A percentile compares a stretch with the other conserved stretches of the same genome.
phyloP scores from a whole-genome alignment of 495 filamentous ascomycete genomes.

The Trichoderma reesei region DNA sequence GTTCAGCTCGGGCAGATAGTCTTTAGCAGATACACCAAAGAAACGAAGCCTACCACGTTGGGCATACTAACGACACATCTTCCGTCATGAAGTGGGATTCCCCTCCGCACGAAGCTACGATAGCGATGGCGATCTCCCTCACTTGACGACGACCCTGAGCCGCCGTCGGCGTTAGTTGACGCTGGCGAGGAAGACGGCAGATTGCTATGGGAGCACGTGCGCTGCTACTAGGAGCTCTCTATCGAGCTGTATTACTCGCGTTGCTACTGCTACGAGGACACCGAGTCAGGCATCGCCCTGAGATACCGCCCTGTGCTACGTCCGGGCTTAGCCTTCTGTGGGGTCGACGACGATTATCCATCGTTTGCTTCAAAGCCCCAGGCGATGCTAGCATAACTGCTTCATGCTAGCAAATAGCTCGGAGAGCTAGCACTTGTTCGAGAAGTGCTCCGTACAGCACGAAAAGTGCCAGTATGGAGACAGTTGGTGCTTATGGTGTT shows the following conservation, averaged over 20 bases:
- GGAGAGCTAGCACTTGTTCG: not conserved
- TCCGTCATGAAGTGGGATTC: not conserved
- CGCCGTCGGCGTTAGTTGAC: not conserved
- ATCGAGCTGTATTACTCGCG: constrained; percentile 1
- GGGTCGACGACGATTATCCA: not conserved
- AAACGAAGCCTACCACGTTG: not conserved
- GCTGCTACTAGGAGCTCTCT: not conserved
- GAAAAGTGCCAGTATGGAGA: not conserved
- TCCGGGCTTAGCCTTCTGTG: not conserved
- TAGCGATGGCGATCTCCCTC: not conserved
- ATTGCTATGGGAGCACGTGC: not conserved
- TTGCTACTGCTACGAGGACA: not conserved
- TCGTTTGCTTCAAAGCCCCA: not conserved
- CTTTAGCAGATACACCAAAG: not conserved
- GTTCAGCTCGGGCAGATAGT: not conserved
- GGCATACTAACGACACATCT: not conserved
- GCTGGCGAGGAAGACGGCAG: not conserved
- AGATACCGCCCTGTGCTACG: not conserved
- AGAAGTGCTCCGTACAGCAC: not conserved
- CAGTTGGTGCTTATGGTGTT: constrained; percentile 7
- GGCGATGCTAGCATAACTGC: not conserved
- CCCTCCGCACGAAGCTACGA: not conserved
- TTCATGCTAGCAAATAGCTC: not conserved
- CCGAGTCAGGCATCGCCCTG: not conserved
- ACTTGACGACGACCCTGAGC: not conserved